phyloP scores from a whole-genome alignment of 139 green algal genomes.

The Auxenochlorella pyrenoidosa region DNA sequence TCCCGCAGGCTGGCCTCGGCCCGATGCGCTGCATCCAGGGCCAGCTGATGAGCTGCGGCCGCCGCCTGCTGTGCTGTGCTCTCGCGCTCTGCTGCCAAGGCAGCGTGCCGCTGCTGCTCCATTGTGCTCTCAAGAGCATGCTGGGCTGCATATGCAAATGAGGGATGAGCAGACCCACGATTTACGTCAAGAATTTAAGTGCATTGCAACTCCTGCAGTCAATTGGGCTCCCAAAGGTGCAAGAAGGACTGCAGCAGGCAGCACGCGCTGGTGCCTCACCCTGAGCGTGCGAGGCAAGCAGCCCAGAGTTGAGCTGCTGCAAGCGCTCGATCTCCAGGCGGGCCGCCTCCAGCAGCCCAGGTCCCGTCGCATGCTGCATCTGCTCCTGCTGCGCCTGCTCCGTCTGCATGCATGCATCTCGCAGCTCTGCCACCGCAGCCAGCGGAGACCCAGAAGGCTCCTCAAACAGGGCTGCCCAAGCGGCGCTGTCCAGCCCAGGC shows the following conservation, averaged over 20 bases:
- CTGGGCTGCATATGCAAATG: constrained; percentile 1
- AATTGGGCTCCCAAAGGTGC: too few species aligned
- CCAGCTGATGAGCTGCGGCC: not conserved
- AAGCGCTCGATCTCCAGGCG: constrained; percentile 29
- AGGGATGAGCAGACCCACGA: too few species aligned
- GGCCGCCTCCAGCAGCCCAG: not conserved
- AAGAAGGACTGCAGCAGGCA: too few species aligned
- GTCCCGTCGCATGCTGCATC: not conserved
- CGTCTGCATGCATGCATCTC: not conserved
- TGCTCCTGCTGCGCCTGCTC: not conserved
- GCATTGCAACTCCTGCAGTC: too few species aligned
- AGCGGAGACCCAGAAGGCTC: not conserved
- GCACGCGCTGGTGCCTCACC: not conserved
- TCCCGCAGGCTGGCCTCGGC: constrained; percentile 7
- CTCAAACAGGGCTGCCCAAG: constrained; percentile 19
- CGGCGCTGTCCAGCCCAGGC: not conserved
- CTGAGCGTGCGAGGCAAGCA: not conserved
- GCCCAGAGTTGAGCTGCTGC: constrained; percentile 1
- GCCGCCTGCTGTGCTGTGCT: not conserved
- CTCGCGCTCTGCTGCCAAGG: not conserved
- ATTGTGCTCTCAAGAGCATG: not conserved
- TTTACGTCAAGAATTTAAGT: too few species aligned
- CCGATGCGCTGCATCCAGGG: not conserved
- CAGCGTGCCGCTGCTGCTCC: constrained; percentile 10
- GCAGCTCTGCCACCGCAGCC: not conserved